Conservation (phyloP, 352 stramenopile genomes). For the Pythium phragmiticola region DNA sequence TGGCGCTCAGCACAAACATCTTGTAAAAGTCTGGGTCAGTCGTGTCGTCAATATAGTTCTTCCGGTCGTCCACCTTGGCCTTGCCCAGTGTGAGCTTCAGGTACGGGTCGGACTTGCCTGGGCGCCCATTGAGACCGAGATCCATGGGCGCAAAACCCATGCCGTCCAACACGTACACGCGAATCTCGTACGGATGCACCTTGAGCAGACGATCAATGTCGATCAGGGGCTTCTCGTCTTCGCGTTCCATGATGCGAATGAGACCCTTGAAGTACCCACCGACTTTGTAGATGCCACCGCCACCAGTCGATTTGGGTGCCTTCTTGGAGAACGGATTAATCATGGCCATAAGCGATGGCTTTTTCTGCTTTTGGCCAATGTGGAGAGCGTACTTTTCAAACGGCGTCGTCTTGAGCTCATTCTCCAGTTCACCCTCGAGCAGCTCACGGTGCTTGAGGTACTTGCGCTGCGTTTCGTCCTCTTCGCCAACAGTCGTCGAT, state of each 20-base stretch:
- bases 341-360: conserved; percentile 51
- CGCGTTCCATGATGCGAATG: conserved; percentile 82
- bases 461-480: conserved; percentile 61
- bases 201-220: conserved; percentile 68
- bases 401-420: conserved; percentile 76
- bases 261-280: conserved; percentile 91
- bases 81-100: conserved; percentile 84
- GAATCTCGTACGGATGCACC: conserved; percentile 77
- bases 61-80: conserved; percentile 83
- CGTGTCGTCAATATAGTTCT: conserved; percentile 89
- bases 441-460: conserved; percentile 79
- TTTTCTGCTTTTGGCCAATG: conserved; percentile 80
- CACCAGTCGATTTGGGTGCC: conserved; percentile 30
- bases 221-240: conserved; percentile 81
- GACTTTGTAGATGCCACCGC: conserved; percentile 68
- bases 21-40: conserved; percentile 92
- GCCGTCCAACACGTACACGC: conserved; percentile 87
- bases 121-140: conserved; percentile 71
- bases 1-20: conserved; percentile 80
- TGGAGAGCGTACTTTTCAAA: conserved; percentile 89
- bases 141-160: conserved; percentile 88
- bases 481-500: conserved; percentile 63
- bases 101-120: conserved; percentile 89
- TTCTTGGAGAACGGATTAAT: conserved; percentile 81
- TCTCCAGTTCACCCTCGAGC: conserved; percentile 66